phyloP scores from a whole-genome alignment of 176 grass and related monocot genomes.

The Phoenix dactylifera region DNA sequence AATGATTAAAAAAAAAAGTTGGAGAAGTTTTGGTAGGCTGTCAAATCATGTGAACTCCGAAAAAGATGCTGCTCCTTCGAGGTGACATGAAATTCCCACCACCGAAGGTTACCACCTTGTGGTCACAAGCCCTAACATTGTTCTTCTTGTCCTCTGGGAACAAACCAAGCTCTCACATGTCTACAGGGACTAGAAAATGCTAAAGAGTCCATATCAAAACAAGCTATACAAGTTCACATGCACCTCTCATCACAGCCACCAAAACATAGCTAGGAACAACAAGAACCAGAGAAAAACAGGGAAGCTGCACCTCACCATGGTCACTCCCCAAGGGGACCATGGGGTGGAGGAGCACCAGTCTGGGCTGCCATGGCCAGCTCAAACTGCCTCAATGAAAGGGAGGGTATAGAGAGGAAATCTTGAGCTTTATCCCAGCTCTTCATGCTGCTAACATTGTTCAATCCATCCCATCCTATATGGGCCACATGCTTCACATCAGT shows the following conservation, averaged over 20 bases:
- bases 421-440: conserved; percentile 40
- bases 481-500: conserved; percentile 85
- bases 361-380: conserved; percentile 71
- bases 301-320: conserved; percentile 6
- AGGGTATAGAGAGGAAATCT: conserved; percentile 51
- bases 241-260: neutral
- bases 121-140: too few species aligned
- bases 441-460: conserved; percentile 18
- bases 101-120: too few species aligned
- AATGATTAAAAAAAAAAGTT: too few species aligned
- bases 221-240: conserved; percentile 11
- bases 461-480: conserved; percentile 61
- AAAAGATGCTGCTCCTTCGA: too few species aligned
- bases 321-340: conserved; percentile 15
- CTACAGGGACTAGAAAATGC: too few species aligned
- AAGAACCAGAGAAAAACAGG: neutral
- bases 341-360: conserved; percentile 4
- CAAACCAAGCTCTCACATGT: too few species aligned
- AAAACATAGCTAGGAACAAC: neutral
- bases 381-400: conserved; percentile 59
- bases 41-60: too few species aligned
- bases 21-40: too few species aligned
- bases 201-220: too few species aligned
- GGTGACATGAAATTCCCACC: too few species aligned
- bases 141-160: too few species aligned